phyloP scores from a whole-genome alignment of 2,329 filamentous ascomycete species.

The Trichoderma hamatum region DNA sequence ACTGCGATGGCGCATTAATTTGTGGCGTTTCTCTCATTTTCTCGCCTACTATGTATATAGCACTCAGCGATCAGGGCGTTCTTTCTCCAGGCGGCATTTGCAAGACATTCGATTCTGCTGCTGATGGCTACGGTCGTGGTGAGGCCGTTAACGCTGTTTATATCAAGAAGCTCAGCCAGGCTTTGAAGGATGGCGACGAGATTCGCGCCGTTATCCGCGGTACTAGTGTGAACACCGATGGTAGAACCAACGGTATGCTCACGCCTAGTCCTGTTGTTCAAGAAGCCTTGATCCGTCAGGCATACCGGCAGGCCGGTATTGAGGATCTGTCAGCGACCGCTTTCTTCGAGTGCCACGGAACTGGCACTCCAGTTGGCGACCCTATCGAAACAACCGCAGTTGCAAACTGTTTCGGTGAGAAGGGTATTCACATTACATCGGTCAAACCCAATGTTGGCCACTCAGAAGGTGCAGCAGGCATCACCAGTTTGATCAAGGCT shows the following conservation, averaged over 20 bases:
- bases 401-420: conserved; percentile 34
- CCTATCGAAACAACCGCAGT: conserved; percentile 46
- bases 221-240: conserved; percentile 44
- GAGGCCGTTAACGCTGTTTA: conserved; percentile 48
- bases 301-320: conserved; percentile 40
- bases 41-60: conserved; percentile 32
- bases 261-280: conserved; percentile 42
- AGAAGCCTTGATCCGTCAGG: conserved; percentile 43
- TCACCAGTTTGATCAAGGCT: conserved; percentile 37
- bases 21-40: conserved; percentile 41
- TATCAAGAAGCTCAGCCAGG: conserved; percentile 48
- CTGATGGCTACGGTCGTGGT: conserved; percentile 51
- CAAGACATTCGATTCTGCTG: conserved; percentile 44
- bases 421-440: conserved; percentile 36
- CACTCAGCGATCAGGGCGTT: conserved; percentile 34
- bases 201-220: conserved; percentile 42
- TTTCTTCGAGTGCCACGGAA: conserved; percentile 49
- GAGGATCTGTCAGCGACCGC: conserved; percentile 32
- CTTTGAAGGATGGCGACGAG: conserved; percentile 49
- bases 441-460: conserved; percentile 48
- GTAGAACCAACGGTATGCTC: conserved; percentile 44
- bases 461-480: conserved; percentile 40
- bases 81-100: conserved; percentile 35
- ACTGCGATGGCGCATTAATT: conserved; percentile 39
- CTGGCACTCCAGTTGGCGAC: conserved; percentile 49